These are phyloP conservation scores for Acacia concinna DNA, from an alignment of 331 rosid genomes.

Conservation along the genomic window DNA sequence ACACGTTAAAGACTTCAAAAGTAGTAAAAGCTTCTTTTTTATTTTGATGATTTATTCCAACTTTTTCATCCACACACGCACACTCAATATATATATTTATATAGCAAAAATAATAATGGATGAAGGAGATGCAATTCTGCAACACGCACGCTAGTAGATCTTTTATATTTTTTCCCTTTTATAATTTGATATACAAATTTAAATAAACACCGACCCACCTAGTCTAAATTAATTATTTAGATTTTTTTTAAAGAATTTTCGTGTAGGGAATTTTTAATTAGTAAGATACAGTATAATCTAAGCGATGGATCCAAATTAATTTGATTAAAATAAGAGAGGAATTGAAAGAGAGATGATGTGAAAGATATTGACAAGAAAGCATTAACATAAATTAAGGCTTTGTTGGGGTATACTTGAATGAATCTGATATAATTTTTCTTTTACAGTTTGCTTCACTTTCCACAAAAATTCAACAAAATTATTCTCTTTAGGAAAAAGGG, in stretches of 20 bases:
- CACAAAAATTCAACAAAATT: constrained; percentile 53
- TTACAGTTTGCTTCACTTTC: constrained; percentile 44
- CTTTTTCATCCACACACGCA: constrained; percentile 25
- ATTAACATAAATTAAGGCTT: constrained; percentile 69
- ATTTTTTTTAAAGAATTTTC: not conserved
- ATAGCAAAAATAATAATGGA: constrained; percentile 45
- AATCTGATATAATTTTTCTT: constrained; percentile 46
- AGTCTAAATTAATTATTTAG: not conserved
- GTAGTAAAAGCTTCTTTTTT: constrained; percentile 33
- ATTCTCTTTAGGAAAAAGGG: constrained; percentile 64
- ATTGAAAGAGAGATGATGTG: constrained; percentile 41
- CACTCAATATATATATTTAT: constrained; percentile 63
- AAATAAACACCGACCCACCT: not conserved
- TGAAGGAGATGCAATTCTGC: constrained; percentile 39
- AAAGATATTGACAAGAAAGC: constrained; percentile 75
- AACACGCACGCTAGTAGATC: not conserved
- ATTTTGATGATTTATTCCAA: not conserved
- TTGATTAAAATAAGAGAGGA: not conserved
- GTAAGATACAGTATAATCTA: not conserved
- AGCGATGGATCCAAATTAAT: not conserved
- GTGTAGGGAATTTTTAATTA: not conserved
- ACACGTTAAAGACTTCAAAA: constrained; percentile 46
- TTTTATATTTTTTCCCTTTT: not conserved
- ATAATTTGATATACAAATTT: not conserved
- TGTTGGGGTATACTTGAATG: constrained; percentile 50